Evolutionary conservation across 345 rosid genomes (phyloP), one percentile per base, ranked within the genome.

Genomic region (Eucalyptus victrix): DNA sequence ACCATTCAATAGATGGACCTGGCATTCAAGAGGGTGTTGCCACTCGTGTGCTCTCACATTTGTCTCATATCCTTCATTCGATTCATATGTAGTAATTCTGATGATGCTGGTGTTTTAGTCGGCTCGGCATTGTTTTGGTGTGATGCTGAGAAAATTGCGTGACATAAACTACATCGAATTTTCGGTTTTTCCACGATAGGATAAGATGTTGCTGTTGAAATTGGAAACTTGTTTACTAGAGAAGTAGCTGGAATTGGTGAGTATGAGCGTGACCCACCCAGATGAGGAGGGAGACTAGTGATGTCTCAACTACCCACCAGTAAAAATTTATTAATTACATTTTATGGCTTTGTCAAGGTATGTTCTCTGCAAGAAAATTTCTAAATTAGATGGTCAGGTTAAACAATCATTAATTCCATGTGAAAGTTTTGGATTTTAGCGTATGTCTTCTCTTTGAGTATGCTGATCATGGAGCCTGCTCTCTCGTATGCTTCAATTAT

Each of bases 251-350:
- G 80, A 67, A 60, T 49, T 85, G 87, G 86, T 87, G 83, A 89
- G 87, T 89, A 34, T 89, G 80, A 86, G 86, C 18, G 23, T 87
- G 49, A 60, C 50, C 45, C 72, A 12, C 47, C 45, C 50, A 12
- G 45, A 54, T 49, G 37, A 86, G 86, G 69, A 89, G 93, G 49
- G 62, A 86, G 60, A 51, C 54, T 90, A 88, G 92, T 92, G 90
- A 87, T 90, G 37, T 89, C 76, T 58, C 90, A 19, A 53, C 49
- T 67, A 21, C 86, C 85, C 18, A 16, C 32, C 58, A n/a, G 86
- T 47, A 47, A 47, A 40, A 65, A 45, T 65, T n/a, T 30, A 49
- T 69, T 49, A 88, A 24, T 67, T 45, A 51, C 47, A 6, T 37
- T 21, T 37, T 12, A 19, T 40, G 47, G 83, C 13, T 76, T 76